Percentiles rank a stretch among this genome's conserved stretches.
Evolutionary conservation across 768 basidiomycete genomes (phyloP).

Genomic region (Gymnopilus dilepis): DNA sequence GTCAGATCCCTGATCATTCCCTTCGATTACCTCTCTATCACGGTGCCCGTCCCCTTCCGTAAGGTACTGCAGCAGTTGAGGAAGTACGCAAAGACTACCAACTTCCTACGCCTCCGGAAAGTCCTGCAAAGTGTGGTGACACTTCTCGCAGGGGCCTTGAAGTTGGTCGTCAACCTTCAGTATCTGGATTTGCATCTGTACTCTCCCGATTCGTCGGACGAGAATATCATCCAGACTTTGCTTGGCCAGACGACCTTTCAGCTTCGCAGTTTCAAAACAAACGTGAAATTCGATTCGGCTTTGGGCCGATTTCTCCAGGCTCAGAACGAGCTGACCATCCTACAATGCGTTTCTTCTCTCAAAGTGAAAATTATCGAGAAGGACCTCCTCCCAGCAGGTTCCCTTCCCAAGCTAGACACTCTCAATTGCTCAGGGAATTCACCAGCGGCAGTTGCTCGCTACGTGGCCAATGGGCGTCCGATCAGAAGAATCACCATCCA

Average conservation of each 20-base stretch:
- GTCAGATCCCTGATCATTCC: slow-evolving; percentile 9
- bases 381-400: not conserved
- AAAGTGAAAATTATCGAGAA: not conserved
- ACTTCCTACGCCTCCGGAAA: not conserved
- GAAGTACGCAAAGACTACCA: slow-evolving; percentile 6
- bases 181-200: slow-evolving; percentile 6
- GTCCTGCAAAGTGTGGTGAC: slow-evolving; percentile 4
- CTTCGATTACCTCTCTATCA: not conserved
- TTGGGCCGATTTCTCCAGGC: slow-evolving; percentile 10
- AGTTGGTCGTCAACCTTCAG: slow-evolving; percentile 2
- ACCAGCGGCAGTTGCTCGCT: not conserved
- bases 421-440: not conserved
- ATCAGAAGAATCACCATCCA: not conserved
- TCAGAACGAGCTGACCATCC: slow-evolving; percentile 5
- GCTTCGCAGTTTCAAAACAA: slow-evolving; percentile 1
- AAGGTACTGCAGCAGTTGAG: not conserved
- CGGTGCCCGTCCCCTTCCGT: not conserved
- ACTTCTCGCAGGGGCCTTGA: slow-evolving; percentile 4
- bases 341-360: not conserved
- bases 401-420: not conserved
- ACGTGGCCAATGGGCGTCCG: not conserved
- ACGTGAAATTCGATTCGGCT: slow-evolving; percentile 2
- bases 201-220: not conserved
- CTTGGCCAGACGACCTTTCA: slow-evolving; percentile 11
- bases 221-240: not conserved